Evolutionary conservation across 2,329 filamentous ascomycete genomes (phyloP), one percentile per base, ranked within the genome.

Genomic region (Cercospora canescens): DNA sequence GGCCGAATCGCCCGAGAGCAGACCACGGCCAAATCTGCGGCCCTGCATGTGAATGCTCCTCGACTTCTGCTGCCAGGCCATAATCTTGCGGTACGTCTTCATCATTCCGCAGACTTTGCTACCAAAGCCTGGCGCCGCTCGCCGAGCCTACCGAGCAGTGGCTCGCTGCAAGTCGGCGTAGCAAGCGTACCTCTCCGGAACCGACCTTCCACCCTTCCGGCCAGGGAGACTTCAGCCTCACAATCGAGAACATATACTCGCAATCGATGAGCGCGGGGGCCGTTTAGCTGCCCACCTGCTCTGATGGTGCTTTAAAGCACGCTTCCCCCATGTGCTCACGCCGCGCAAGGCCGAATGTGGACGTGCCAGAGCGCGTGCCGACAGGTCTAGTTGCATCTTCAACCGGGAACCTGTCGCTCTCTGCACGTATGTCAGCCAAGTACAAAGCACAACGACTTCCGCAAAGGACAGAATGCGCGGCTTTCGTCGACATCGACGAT

Each of bases 101-200:
- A 56, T 56, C 52, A 56, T 24, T 56, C 28, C 52, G 52, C 52
- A 56, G 52, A 56, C 28, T 56, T 35, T 12, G 28, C 34, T 56
- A 56, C 52, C 52, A 56, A 12, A 32, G 52, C 28, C 6, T 16
- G 52, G 52, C 28, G 14, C n/a, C 52, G 52, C 16, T 24, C 9
- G 9, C 52, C 52, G 52, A 56, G 16, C 9, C 28, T 56, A 35
- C 52, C 52, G 28, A 35, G 28, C 1, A 24, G 52, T 35, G 52
- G 28, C 16, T 35, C 28, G 30, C 32, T 24, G 16, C 52, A 28
- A 28, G n/a, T 21, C 37, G 37, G 35, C 35, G 35, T 45, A 30
- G 37, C 21, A 60, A 41, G 57, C 39, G 57, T 60, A 48, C 57
- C 57, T 60, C 37, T 30, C 57, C 57, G 57, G 57, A 60, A 30